Evolutionary conservation across 305 asterid genomes (phyloP).

Genomic region (Solanum hybrid): DNA sequence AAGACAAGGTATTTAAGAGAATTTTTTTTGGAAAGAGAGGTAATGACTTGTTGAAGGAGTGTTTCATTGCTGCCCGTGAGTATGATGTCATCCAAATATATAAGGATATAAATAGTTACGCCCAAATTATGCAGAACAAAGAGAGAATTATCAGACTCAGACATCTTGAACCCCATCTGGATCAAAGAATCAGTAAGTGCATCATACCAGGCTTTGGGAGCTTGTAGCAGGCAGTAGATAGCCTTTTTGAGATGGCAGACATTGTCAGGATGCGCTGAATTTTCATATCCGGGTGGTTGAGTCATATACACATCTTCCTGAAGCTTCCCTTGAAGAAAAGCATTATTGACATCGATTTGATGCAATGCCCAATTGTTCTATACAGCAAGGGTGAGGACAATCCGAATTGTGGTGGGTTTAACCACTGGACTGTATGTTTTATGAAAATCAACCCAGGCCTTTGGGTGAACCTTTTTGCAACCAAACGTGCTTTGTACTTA

Average conservation of each 20-base stretch:
- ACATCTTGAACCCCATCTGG: not conserved
- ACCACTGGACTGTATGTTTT: not conserved
- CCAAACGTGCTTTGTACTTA: no score
- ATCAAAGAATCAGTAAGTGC: no score
- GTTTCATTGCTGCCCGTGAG: not conserved
- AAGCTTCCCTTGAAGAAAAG: no score
- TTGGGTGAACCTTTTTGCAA: not conserved
- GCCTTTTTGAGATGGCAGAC: no score
- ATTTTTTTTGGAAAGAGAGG: not conserved
- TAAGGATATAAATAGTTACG: not conserved
- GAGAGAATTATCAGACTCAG: not conserved
- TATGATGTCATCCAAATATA: not conserved
- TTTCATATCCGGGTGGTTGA: no score
- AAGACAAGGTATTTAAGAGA: not conserved
- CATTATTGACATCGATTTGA: no score
- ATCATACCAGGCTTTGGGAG: no score
- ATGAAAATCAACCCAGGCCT: not conserved
- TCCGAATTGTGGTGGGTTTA: not conserved
- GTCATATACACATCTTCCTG: no score
- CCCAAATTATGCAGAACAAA: not conserved
- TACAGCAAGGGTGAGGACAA: not conserved
- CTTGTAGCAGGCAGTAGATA: no score
- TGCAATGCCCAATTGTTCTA: not conserved
- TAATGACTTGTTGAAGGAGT: not conserved
- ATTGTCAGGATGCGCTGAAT: no score